Percentiles rank a stretch among this genome's conserved stretches.
Conservation (phyloP, 1,284 basidiomycete genomes). For the Lignosus rhinocerotis region DNA sequence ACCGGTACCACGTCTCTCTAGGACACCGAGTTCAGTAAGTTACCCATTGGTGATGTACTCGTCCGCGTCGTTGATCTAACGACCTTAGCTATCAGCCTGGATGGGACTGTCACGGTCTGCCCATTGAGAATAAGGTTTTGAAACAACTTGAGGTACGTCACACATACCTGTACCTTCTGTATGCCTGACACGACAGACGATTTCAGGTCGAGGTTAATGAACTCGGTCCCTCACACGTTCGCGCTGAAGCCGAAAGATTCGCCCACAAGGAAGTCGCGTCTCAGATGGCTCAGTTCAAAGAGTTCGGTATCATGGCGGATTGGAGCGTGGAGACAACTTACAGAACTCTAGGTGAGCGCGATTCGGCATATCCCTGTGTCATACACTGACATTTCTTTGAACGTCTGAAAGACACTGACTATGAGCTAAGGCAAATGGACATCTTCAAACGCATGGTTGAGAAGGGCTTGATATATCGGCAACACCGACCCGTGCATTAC, state of each 20-base stretch:
- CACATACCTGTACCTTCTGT: background rate
- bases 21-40: conserved; percentile 85
- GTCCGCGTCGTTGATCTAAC: background rate
- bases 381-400: background rate
- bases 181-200: too few species aligned
- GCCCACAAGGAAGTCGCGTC: conserved; percentile 76
- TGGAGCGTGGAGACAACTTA: conserved; percentile 82
- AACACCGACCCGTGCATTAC: conserved; percentile 91
- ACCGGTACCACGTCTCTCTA: conserved; percentile 82
- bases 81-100: conserved; percentile 83
- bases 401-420: conserved; percentile 67
- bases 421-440: conserved; percentile 87
- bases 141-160: conserved; percentile 66
- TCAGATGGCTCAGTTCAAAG: conserved; percentile 82
- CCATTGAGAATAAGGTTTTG: conserved; percentile 93
- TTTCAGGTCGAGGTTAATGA: conserved; percentile 42
- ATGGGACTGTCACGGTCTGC: conserved; percentile 98
- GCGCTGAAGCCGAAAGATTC: conserved; percentile 70
- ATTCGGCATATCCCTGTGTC: background rate
- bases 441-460: conserved; percentile 91
- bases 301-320: conserved; percentile 92
- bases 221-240: conserved; percentile 64
- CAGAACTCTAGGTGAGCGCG: conserved; percentile 73
- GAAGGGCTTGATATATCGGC: conserved; percentile 84
- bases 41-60: background rate